Base-by-base conservation (phyloP, 2,329 filamentous ascomycete species). In the Trichoderma sp. region DNA sequence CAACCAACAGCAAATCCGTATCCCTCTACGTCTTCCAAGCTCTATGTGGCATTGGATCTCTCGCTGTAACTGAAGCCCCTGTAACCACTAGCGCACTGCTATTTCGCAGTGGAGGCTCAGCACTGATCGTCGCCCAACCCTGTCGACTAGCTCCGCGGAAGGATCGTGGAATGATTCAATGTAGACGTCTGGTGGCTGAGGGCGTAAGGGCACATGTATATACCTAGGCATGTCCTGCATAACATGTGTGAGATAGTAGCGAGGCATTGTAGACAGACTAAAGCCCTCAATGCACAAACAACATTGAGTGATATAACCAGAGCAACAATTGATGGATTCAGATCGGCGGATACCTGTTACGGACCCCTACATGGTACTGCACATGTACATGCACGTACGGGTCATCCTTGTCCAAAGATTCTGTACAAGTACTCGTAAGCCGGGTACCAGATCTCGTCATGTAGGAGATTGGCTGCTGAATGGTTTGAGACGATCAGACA, bases 71-170 rank as follows among this genome's bases (percentile, higher is more conserved):
- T 45, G 53, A 18, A 24, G 24, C 24, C 67, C 67, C 67, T 71
- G 67, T 71, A 31, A 71, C 67, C 67, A 41, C 71, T 73, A 65
- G 60, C 71, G 71, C 60, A 41, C 31, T 38, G 71, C 60, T 73
- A 60, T 56, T 73, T 56, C 60, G 71, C 60, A 73, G 41, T 45
- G 41, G 41, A 45, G 71, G 21, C 60, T 53, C 59, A 65, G 71
- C 21, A 24, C 71, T 50, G 69, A 64, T 72, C 69, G 59, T 53
- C 59, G 59, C 59, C 24, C 8, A 33, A 24, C 67, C 31, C 50
- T 53, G 67, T 60, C 50, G 24, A 33, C 12, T 62, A 60, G 24
- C n/a, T 31, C 14, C 18, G 21, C 45, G 29, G 41, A 27, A 68
- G 65, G 29, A 68, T 68, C 35, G 27, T 21, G 29, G 29, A 68